Conservation (phyloP, 2,329 filamentous ascomycete species). For the Meredithiella fracta region DNA sequence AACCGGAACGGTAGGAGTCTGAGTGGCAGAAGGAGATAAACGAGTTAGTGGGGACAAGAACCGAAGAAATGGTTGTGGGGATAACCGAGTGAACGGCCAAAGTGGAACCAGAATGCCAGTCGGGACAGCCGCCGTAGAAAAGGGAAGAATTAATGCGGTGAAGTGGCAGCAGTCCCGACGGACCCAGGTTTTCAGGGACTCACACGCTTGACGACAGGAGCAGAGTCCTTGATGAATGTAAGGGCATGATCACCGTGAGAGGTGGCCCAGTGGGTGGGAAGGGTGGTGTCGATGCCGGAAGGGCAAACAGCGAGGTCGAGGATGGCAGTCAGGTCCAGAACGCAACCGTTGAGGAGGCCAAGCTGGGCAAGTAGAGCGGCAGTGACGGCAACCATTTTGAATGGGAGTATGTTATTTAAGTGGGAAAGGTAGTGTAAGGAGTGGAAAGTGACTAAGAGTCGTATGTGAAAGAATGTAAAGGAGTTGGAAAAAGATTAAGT, state of each 20-base stretch:
- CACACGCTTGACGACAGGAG: constrained; percentile 4
- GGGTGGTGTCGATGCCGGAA: neutral
- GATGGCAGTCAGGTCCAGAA: constrained; percentile 8
- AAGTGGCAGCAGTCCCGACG: too few relatives aligned
- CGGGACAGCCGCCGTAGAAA: neutral
- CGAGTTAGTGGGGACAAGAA: neutral
- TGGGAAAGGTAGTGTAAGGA: neutral
- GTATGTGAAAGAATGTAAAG: neutral
- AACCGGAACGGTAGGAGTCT: neutral
- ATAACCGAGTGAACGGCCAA: neutral
- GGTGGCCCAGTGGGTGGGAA: neutral
- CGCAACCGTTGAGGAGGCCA: constrained; percentile 11
- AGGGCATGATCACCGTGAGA: neutral
- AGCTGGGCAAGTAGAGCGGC: constrained; percentile 5
- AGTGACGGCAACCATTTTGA: constrained; percentile 14
- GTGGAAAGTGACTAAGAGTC: neutral
- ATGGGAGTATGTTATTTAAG: neutral
- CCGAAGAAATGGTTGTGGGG: neutral
- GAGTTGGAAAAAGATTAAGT: neutral
- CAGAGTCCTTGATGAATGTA: neutral
- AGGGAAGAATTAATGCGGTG: too few relatives aligned
- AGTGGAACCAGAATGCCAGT: neutral
- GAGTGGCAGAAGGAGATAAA: neutral
- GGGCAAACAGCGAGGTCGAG: constrained; percentile 5
- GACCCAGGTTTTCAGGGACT: neutral